Base-by-base conservation (phyloP, 2,329 filamentous ascomycete genomes). In the Xylariaceae sp. region DNA sequence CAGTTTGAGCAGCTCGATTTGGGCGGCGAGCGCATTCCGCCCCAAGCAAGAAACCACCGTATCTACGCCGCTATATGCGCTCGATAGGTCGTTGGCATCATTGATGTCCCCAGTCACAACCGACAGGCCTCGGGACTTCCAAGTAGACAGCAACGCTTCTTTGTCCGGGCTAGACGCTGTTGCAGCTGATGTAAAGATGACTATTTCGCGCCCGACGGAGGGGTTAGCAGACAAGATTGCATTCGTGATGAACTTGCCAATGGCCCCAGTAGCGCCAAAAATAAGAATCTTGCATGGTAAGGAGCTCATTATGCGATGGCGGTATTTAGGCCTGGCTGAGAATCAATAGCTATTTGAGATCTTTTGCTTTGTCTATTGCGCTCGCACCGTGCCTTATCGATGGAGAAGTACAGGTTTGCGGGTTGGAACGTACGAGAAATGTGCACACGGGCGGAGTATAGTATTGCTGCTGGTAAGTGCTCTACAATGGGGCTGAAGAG, bases 11-110 rank as follows among this genome's bases (percentile, higher is more conserved):
- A 86, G 74, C 4, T 75, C 70, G 52, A 83, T 78, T 62, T 87
- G 83, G 3, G 73, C 69, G 1, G 76, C 72, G 26, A 87, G 78
- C 1, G 75, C 77, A 20, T 74, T 74, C 43, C 83, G 75, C n/a
- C 84, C 84, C 6, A 87, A 72, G n/a, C 79, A 79, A 15, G 78
- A 83, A 35, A 87, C 72, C 29, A 87, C 72, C 4, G 82, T 85
- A 64, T 86, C 81, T 58, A 82, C 46, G 9, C 77, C 77, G 62
- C 77, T 64, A 60, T 80, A 85, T n/a, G 83, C 82, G 37, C 75
- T 72, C 26, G 71, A 67, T 4, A 87, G 71, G 41, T 81, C 78
- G 13, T 72, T 65, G 39, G 78, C 75, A 23, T 76, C 77, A 9
- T 69, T 72, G 6, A 86, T 60, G 61, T 85, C 76, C 5, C 84